Base-by-base conservation (phyloP, 1,139 yeast genomes). In the Scheffersomyces illinoinensis region DNA sequence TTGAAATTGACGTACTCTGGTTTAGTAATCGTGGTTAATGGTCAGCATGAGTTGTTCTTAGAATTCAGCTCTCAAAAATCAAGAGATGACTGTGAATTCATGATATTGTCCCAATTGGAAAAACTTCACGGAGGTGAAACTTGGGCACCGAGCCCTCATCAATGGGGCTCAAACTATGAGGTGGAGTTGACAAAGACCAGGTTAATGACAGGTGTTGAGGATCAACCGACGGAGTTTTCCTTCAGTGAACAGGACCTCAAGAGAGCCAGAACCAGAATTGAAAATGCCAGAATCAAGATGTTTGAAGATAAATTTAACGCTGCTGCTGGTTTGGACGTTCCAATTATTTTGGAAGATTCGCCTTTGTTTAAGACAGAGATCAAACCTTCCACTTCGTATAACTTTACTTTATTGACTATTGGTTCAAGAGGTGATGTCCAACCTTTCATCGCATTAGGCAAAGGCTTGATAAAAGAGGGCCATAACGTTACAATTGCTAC, bases 341-440 rank as follows among this genome's bases (percentile, higher is more conserved):
- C 95, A 0, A 78, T 89, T 5, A 81, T 89, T 51, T 73, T 88
- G 56, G 91, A 87, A 66, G 90, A 87, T 57, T 85, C 87, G 50
- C 90, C 91, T 0, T 77, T 81, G 58, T 72, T 79, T 61, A 82
- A 82, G 60, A 83, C 87, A 0, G 83, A 78, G 57, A 75, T 87
- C 33, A 79, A 76, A 55, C 88, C 92, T 0, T 70, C 78, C 0
- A 82, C 84, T 26, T 76, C 86, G 0, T 83, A 83, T 63, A 85
- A 82, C 52, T 85, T 93, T 66, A 89, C 92, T 0, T 76, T 93
- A 58, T 75, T 93, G 59, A 93, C 98, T 0, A 93, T 93, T 68
- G 98, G 98, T 0, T 91, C 97, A 0, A 79, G 98, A 59, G 98
- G 98, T 52, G 98, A 93, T 73, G 98, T 93, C 7, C 98, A 93